These are phyloP conservation scores for Saposhnikovia divaricata DNA, from an alignment of 129 eudicot genomes.

Conservation along the genomic window DNA sequence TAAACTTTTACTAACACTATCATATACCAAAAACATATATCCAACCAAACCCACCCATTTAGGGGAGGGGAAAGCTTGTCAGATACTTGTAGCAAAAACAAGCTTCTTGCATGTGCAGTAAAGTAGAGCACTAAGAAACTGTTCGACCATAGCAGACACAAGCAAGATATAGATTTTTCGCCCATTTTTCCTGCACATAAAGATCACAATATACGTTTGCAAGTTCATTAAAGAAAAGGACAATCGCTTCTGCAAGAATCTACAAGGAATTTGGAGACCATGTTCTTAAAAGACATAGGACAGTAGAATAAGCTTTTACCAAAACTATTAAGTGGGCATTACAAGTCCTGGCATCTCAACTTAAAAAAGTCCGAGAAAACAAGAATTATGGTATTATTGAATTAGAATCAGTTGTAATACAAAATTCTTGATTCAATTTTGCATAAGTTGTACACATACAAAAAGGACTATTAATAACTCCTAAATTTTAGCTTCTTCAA, in stretches of 20 bases:
- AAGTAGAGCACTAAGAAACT: slow-evolving; percentile 28
- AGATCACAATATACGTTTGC: slow-evolving; percentile 2
- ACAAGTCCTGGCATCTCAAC: neutral
- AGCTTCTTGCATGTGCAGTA: neutral
- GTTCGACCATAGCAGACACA: slow-evolving; percentile 78
- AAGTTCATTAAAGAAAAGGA: neutral
- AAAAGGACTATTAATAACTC: neutral
- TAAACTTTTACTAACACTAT: neutral
- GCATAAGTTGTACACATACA: neutral
- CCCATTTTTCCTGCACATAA: slow-evolving; percentile 72
- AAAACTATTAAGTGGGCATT: neutral
- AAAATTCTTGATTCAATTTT: neutral
- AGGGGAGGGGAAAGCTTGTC: neutral
- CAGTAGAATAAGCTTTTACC: neutral
- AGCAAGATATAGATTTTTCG: slow-evolving; percentile 65
- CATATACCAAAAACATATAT: neutral
- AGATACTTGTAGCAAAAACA: neutral
- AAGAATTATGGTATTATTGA: neutral
- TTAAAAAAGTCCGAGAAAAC: neutral
- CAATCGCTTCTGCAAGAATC: neutral
- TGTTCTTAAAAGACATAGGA: neutral
- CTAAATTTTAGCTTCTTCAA: neutral
- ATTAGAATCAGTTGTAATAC: neutral
- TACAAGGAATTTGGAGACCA: neutral
- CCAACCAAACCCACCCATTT: neutral